Evolutionary conservation across 306 rosid species (phyloP).

Genomic region (Vigna reflexopilosa): DNA sequence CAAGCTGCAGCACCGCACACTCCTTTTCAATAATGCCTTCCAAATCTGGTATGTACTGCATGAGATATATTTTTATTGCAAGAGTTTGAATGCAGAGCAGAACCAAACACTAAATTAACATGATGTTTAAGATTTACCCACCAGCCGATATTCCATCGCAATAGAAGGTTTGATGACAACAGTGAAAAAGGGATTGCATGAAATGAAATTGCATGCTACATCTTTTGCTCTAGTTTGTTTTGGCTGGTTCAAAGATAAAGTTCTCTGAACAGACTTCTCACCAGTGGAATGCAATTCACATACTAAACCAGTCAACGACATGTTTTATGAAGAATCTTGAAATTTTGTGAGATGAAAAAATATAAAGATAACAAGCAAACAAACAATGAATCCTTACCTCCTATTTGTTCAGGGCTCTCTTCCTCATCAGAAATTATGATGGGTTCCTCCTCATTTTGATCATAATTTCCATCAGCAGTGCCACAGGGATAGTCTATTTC

Average conservation of each 20-base stretch:
- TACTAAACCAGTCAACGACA: background rate
- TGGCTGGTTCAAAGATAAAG: background rate
- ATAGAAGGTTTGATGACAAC: background rate
- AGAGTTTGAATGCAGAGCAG: background rate
- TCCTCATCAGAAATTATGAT: too few species aligned
- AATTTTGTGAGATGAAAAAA: too few species aligned
- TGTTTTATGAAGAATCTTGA: too few species aligned
- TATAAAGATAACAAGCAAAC: too few species aligned
- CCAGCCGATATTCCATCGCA: background rate
- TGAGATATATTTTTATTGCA: background rate
- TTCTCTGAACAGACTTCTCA: background rate
- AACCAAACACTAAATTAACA: background rate
- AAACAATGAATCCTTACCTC: too few species aligned
- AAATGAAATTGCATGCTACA: background rate
- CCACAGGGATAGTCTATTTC: too few species aligned
- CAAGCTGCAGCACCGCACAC: background rate
- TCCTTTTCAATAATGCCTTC: conserved; percentile 1
- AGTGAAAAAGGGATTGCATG: background rate
- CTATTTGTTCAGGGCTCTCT: too few species aligned
- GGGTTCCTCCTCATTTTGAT: too few species aligned
- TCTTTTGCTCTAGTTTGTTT: background rate
- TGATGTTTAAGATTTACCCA: background rate
- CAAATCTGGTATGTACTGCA: conserved; percentile 28
- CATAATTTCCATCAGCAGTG: too few species aligned
- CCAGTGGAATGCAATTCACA: too few species aligned